Conservation (phyloP, 2,329 filamentous ascomycete species). For the Alternaria triticimaculans region DNA sequence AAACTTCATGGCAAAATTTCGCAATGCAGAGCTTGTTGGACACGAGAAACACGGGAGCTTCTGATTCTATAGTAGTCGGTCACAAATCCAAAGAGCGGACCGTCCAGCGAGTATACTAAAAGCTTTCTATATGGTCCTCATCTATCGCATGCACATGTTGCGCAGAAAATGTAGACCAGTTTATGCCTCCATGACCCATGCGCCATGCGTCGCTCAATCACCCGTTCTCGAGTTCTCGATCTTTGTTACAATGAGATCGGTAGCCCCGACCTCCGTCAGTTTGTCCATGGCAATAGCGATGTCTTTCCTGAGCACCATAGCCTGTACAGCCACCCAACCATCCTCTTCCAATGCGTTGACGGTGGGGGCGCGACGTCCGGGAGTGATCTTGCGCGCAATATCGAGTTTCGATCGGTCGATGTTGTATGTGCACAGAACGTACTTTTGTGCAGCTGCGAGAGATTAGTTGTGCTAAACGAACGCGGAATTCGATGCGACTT, state of each 20-base stretch:
- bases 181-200: not conserved
- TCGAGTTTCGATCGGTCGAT: conserved; percentile 73
- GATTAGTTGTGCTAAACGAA: conserved; percentile 12
- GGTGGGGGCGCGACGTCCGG: conserved; percentile 91
- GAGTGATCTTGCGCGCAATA: conserved; percentile 77
- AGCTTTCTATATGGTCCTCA: not conserved
- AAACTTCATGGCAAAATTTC: not conserved
- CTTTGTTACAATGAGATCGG: conserved; percentile 83
- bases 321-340: conserved; percentile 91
- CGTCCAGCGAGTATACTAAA: not conserved
- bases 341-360: conserved; percentile 87
- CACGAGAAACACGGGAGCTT: not conserved
- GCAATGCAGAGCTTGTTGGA: not conserved
- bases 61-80: not conserved
- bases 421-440: conserved; percentile 96
- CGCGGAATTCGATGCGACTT: conserved; percentile 32
- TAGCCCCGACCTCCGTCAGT: conserved; percentile 75
- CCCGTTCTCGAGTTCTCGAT: conserved; percentile 74
- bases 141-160: not conserved
- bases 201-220: conserved; percentile 10
- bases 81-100: not conserved
- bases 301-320: conserved; percentile 89
- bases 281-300: conserved; percentile 89
- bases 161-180: not conserved
- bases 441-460: conserved; percentile 77